Percentiles rank a stretch among this genome's conserved stretches.
Evolutionary conservation across 2,329 filamentous ascomycete genomes (phyloP).

Genomic region (Cladophialophora exuberans): DNA sequence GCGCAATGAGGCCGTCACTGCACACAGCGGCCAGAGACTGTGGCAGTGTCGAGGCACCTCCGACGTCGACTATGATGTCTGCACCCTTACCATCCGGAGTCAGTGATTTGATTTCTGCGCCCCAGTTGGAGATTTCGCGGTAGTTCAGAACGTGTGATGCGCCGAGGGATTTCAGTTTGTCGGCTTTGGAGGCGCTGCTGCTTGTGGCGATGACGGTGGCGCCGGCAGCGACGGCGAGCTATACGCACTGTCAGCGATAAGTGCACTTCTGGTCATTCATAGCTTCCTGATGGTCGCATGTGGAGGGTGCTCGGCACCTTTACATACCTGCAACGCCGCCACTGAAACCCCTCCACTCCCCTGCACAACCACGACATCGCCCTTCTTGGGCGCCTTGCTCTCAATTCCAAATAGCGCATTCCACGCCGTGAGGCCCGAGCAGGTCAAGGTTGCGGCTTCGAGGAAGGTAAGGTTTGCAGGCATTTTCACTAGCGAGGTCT

Average conservation of each 20-base stretch:
- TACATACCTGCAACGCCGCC: too few relatives aligned
- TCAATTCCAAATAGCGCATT: conserved; percentile 64
- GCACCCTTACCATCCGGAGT: conserved; percentile 58
- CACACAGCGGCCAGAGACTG: conserved; percentile 55
- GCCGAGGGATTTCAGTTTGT: conserved; percentile 58
- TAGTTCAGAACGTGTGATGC: conserved; percentile 66
- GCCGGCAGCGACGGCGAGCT: conserved; percentile 54
- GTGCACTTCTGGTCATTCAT: too few relatives aligned
- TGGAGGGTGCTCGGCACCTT: too few relatives aligned
- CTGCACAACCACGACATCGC: conserved; percentile 53
- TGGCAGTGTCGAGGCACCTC: conserved; percentile 61
- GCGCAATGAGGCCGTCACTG: conserved; percentile 53
- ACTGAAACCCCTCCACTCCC: conserved; percentile 51
- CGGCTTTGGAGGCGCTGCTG: conserved; percentile 57
- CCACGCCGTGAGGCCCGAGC: conserved; percentile 67
- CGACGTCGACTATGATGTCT: conserved; percentile 68
- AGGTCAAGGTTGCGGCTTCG: conserved; percentile 62
- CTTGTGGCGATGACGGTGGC: conserved; percentile 62
- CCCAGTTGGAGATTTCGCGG: conserved; percentile 60
- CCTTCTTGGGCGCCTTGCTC: conserved; percentile 52
- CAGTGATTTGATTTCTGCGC: conserved; percentile 56
- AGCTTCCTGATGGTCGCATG: too few relatives aligned
- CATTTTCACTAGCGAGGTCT: conserved; percentile 67
- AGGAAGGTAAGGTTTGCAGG: conserved; percentile 59
- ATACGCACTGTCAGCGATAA: too few relatives aligned